Percentiles rank a stretch among this genome's conserved stretches.
These are phyloP conservation scores for Zygnema circumcarinatum DNA, from an alignment of 139 green algal genomes.

Conservation along the genomic window DNA sequence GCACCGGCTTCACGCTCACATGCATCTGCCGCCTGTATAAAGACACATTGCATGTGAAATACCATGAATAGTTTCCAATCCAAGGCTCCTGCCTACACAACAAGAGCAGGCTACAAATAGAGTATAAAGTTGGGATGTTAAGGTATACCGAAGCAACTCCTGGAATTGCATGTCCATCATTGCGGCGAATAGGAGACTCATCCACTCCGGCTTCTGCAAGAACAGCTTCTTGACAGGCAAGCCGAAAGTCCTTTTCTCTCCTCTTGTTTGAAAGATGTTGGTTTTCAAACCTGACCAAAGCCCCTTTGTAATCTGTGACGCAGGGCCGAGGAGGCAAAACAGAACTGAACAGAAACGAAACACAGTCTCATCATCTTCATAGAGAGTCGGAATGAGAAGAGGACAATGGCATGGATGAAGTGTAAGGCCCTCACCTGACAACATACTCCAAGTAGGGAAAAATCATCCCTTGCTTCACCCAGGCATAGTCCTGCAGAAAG, in stretches of 20 bases:
- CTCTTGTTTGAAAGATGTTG: constrained; percentile 10
- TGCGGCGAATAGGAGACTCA: not conserved
- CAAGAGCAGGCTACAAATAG: no score
- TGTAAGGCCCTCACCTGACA: constrained; percentile 40
- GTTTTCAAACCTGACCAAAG: not conserved
- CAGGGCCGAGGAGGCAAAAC: no score
- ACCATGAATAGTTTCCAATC: no score
- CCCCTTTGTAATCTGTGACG: no score
- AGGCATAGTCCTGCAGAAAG: constrained; percentile 50
- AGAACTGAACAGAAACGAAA: no score
- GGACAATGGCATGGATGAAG: no score
- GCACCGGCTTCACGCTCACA: not conserved
- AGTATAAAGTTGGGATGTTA: no score
- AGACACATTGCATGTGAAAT: no score
- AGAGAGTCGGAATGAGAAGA: not conserved
- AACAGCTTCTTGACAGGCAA: constrained; percentile 24
- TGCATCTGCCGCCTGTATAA: not conserved
- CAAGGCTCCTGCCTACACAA: no score
- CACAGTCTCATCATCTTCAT: no score
- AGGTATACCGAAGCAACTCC: no score
- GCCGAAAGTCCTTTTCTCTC: constrained; percentile 6
- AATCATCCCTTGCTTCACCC: constrained; percentile 51
- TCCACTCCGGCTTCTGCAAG: constrained; percentile 23
- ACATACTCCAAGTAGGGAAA: constrained; percentile 45
- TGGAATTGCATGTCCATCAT: no score